Base-by-base conservation (phyloP, 106 monocot genomes). In the Dactylorhiza incarnata region DNA sequence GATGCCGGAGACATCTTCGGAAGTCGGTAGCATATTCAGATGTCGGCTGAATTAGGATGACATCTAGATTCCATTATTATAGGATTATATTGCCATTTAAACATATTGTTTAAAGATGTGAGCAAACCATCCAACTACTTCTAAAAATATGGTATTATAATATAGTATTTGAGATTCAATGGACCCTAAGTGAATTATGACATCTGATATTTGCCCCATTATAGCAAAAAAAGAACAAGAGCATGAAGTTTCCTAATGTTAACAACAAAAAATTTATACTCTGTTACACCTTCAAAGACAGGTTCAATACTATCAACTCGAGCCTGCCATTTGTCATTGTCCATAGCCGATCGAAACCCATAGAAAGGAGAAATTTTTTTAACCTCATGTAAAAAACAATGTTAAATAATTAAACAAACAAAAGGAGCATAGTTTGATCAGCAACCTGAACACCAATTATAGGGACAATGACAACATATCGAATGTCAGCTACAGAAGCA, bases 371-470 rank as follows among this genome's bases (percentile, higher is more conserved):
- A n/a, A 50, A 49, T 13, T 19, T 54, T 5, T 16, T 9, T 14
- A 55, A 75, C 5, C 45, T 46, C 14, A 10, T 8, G 16, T 75
- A 5, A 26, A 48, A 24, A n/a, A n/a, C n/a, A 13, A 20, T 26
- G 25, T 9, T 50, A 14, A 24, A 68, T 17, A 22, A 2, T 12
- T 75, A 12, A 43, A 76, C 16, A 56, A 13, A 9, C 10, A 50
- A 9, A 16, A 24, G 29, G 52, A 66, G 49, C 22, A 51, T 49
- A 48, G 9, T 48, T 55, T 56, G 59, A 80, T 46, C 54, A 49
- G 20, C 82, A 70, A n/a, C 97, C 91, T 99, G 97, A 81, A 99
- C 85, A 9, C 97, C 97, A 75, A 94, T 91, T 83, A 99, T 94
- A 79, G 97, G 91, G 49, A 89, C 91, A 75, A 86, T 86, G 23